Conservation (phyloP, 2,329 filamentous ascomycete species). For the Pseudocercospora musae region DNA sequence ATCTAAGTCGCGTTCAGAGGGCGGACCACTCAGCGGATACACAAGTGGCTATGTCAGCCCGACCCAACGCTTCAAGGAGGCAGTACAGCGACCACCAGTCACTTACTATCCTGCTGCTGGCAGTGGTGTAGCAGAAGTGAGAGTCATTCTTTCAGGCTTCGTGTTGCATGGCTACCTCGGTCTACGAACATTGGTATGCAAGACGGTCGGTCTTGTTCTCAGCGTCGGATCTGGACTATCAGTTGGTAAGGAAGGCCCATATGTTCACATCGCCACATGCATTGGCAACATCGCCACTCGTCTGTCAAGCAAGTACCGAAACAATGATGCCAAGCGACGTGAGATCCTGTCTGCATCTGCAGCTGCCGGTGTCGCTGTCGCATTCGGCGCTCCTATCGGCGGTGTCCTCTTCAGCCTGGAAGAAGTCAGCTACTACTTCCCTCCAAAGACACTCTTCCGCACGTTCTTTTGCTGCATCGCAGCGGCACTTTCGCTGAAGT, state of each 20-base stretch:
- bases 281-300: constrained; percentile 94
- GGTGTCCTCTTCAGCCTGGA: constrained; percentile 91
- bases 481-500: constrained; percentile 86
- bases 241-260: constrained; percentile 91
- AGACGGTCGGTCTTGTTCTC: constrained; percentile 76
- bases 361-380: constrained; percentile 87
- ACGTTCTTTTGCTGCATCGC: constrained; percentile 97
- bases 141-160: constrained; percentile 96
- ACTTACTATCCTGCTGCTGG: constrained; percentile 94
- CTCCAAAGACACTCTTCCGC: constrained; percentile 91
- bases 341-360: constrained; percentile 92
- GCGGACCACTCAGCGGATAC: constrained; percentile 34
- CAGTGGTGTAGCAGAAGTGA: constrained; percentile 93
- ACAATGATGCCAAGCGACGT: constrained; percentile 89
- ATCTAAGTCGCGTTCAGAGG: constrained; percentile 34
- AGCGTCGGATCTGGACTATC: constrained; percentile 91
- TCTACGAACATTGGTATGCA: constrained; percentile 79
- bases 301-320: constrained; percentile 89
- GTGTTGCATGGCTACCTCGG: constrained; percentile 95
- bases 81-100: constrained; percentile 62
- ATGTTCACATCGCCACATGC: constrained; percentile 95
- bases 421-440: constrained; percentile 96
- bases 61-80: constrained; percentile 40
- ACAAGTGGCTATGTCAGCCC: constrained; percentile 38
- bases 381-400: constrained; percentile 85